Percentiles rank a stretch among this genome's conserved stretches.
Evolutionary conservation across 1,139 yeast genomes (phyloP).

Genomic region (Wickerhamiella pararugosa): DNA sequence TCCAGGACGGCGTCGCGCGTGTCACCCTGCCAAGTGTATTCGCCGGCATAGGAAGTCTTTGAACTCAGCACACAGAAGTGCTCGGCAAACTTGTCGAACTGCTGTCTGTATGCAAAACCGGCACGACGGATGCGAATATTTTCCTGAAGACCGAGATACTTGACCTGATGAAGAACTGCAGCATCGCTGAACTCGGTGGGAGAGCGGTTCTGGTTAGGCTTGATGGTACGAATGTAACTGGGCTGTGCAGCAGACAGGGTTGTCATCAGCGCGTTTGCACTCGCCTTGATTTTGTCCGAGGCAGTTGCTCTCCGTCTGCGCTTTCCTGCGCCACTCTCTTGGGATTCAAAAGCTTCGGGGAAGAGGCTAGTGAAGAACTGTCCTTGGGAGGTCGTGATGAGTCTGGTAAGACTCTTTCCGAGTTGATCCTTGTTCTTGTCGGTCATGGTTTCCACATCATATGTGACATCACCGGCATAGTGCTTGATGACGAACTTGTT

Average conservation of each 20-base stretch:
- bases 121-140: slow-evolving; percentile 97
- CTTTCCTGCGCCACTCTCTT: slow-evolving; percentile 57
- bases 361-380: slow-evolving; percentile 51
- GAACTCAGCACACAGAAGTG: slow-evolving; percentile 80
- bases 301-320: slow-evolving; percentile 81
- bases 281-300: slow-evolving; percentile 79
- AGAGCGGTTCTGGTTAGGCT: slow-evolving; percentile 87
- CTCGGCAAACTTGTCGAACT: slow-evolving; percentile 95
- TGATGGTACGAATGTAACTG: slow-evolving; percentile 92
- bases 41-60: slow-evolving; percentile 94
- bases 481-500: slow-evolving; percentile 84
- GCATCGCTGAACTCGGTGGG: slow-evolving; percentile 80
- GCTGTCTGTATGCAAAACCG: slow-evolving; percentile 95
- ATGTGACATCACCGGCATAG: slow-evolving; percentile 97
- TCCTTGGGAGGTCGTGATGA: slow-evolving; percentile 59
- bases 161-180: slow-evolving; percentile 90
- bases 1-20: slow-evolving; percentile 65
- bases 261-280: slow-evolving; percentile 83
- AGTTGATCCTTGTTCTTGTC: slow-evolving; percentile 94
- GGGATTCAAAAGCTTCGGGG: slow-evolving; percentile 43
- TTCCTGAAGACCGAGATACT: slow-evolving; percentile 90
- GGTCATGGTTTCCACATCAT: slow-evolving; percentile 82
- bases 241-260: slow-evolving; percentile 85
- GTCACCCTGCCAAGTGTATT: slow-evolving; percentile 88
- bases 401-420: slow-evolving; percentile 72